Conservation (phyloP, 805 yeast species). For the Ogataea parapolymorpha region DNA sequence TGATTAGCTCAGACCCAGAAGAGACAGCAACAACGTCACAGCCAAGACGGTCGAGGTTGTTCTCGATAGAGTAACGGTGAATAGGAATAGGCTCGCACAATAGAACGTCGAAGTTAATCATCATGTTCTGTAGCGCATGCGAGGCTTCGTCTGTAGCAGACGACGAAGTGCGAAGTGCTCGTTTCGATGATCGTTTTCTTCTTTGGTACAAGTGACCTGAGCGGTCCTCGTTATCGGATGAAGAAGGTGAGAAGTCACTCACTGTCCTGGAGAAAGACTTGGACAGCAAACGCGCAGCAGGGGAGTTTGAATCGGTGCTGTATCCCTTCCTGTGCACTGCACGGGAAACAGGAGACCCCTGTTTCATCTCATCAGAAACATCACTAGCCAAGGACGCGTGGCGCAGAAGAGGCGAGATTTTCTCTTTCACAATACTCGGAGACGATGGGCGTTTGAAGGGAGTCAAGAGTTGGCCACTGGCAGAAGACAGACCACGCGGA, state of each 20-base stretch:
- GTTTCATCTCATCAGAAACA: slow-evolving; percentile 28
- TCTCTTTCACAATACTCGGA: slow-evolving; percentile 27
- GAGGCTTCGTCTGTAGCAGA: slow-evolving; percentile 24
- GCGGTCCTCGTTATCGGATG: slow-evolving; percentile 68
- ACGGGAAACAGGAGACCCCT: slow-evolving; percentile 19
- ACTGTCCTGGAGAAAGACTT: slow-evolving; percentile 21
- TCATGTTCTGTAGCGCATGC: slow-evolving; percentile 17
- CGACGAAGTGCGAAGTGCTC: slow-evolving; percentile 21
- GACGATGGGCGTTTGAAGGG: slow-evolving; percentile 32
- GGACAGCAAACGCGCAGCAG: slow-evolving; percentile 27
- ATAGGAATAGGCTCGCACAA: slow-evolving; percentile 87
- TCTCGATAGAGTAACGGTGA: slow-evolving; percentile 63
- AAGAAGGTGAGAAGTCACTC: slow-evolving; percentile 45
- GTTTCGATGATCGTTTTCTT: slow-evolving; percentile 49
- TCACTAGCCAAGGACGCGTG: slow-evolving; percentile 36
- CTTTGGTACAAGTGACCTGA: slow-evolving; percentile 51
- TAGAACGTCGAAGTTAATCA: slow-evolving; percentile 54
- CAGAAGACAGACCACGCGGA: slow-evolving; percentile 20
- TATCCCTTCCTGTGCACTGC: slow-evolving; percentile 9
- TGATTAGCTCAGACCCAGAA: slow-evolving; percentile 77
- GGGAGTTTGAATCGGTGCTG: slow-evolving; percentile 14
- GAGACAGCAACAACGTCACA: slow-evolving; percentile 76
- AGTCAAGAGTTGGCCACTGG: slow-evolving; percentile 19
- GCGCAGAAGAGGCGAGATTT: slow-evolving; percentile 26
- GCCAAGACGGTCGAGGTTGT: slow-evolving; percentile 62